Conservation (phyloP, 1,139 yeast genomes). For the Zygosaccharomyces sapae region DNA sequence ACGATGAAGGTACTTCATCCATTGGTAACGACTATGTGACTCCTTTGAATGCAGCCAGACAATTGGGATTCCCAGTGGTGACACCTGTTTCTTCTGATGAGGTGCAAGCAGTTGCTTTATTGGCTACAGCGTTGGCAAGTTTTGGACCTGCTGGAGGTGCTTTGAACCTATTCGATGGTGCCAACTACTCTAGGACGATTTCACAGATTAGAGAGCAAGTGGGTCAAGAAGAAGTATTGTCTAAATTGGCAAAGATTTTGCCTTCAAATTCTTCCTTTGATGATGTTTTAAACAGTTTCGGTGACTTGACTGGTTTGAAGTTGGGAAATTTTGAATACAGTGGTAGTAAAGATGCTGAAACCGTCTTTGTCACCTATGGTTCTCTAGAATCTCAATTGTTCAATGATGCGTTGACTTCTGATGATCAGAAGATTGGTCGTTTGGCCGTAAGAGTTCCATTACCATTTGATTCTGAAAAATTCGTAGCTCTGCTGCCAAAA, state of each 20-base stretch:
- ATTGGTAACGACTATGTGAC: slow-evolving; percentile 65
- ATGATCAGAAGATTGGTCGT: slow-evolving; percentile 51
- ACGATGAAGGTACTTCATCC: slow-evolving; percentile 47
- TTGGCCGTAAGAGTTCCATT: slow-evolving; percentile 72
- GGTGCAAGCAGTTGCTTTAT: slow-evolving; percentile 62
- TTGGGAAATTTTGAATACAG: slow-evolving; percentile 48
- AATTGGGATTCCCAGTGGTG: slow-evolving; percentile 65
- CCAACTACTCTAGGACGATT: slow-evolving; percentile 57
- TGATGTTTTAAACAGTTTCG: slow-evolving; percentile 52
- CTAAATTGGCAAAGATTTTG: slow-evolving; percentile 27
- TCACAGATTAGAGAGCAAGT: slow-evolving; percentile 45
- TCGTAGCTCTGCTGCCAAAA: slow-evolving; percentile 54
- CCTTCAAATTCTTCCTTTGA: slow-evolving; percentile 54
- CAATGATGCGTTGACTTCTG: slow-evolving; percentile 41
- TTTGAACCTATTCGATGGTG: slow-evolving; percentile 75
- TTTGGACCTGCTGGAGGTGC: slow-evolving; percentile 47
- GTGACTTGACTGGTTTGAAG: slow-evolving; percentile 48
- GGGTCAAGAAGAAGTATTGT: slow-evolving; percentile 33
- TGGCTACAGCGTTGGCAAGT: slow-evolving; percentile 63
- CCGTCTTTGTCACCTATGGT: slow-evolving; percentile 76
- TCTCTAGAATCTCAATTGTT: slow-evolving; percentile 61
- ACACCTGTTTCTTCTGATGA: slow-evolving; percentile 62
- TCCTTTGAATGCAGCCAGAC: slow-evolving; percentile 60
- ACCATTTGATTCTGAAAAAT: slow-evolving; percentile 64
- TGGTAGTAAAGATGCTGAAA: slow-evolving; percentile 58